Conservation (phyloP, 2,329 filamentous ascomycete species). For the Blastomyces gilchristii region DNA sequence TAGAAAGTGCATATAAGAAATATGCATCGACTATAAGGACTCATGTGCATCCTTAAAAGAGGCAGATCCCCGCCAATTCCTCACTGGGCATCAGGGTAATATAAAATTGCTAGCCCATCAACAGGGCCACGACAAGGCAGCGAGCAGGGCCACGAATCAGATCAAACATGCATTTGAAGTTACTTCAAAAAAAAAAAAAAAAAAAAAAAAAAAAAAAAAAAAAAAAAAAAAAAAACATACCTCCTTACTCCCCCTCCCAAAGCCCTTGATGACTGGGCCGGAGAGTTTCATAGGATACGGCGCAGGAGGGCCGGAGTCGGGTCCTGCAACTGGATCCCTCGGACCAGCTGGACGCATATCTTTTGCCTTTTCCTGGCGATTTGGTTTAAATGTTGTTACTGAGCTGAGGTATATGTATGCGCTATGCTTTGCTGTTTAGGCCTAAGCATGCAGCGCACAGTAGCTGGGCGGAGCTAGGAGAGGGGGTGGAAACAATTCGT, state of each 20-base stretch:
- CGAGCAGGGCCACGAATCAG: not conserved
- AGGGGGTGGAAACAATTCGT: not conserved
- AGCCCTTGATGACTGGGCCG: constrained; percentile 82
- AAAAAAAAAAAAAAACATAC: constrained; percentile 37
- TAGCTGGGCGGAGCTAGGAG: not conserved
- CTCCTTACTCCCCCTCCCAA: constrained; percentile 88
- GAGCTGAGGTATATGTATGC: not conserved
- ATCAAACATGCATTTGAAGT: not conserved
- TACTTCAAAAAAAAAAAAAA: too few relatives aligned
- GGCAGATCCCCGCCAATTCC: not conserved
- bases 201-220: not conserved
- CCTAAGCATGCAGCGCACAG: not conserved
- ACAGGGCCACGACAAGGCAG: not conserved
- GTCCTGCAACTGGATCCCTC: constrained; percentile 62
- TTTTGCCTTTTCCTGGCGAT: not conserved
- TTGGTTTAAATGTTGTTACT: not conserved
- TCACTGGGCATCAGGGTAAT: not conserved
- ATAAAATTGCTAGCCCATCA: not conserved
- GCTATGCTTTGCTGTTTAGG: not conserved
- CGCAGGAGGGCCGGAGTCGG: constrained; percentile 58
- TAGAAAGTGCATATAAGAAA: not conserved
- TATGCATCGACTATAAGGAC: not conserved
- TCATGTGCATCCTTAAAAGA: not conserved
- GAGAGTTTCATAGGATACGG: constrained; percentile 79
- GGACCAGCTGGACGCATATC: constrained; percentile 41